A percentile compares a stretch with the other conserved stretches of the same genome.
phyloP scores from a whole-genome alignment of 2,329 filamentous ascomycete species.

The Chaetomiaceae sp. region DNA sequence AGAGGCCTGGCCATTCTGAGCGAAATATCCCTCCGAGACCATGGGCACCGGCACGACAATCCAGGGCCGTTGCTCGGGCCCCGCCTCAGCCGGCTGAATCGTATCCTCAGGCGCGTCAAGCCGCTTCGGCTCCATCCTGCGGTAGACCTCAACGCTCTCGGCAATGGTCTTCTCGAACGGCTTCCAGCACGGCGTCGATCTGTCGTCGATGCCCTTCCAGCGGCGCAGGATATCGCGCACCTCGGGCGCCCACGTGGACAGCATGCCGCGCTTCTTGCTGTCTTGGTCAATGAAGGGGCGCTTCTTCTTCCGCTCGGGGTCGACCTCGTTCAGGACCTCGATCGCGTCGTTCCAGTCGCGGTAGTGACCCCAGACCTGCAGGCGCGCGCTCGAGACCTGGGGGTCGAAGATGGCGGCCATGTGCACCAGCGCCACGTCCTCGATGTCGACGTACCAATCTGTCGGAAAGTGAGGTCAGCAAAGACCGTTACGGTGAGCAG shows the following conservation, averaged over 20 bases:
- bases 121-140: background rate
- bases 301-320: background rate
- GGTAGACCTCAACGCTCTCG: background rate
- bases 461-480: background rate
- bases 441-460: constrained; percentile 25
- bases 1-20: no score
- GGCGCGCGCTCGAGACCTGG: constrained; percentile 26
- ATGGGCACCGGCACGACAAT: no score
- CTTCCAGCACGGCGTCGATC: background rate
- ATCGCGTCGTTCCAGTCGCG: constrained; percentile 29
- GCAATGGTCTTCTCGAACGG: background rate
- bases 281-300: background rate
- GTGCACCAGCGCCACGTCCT: constrained; percentile 30
- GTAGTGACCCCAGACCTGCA: constrained; percentile 27
- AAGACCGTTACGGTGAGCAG: background rate
- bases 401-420: constrained; percentile 29
- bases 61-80: no score
- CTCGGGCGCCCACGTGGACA: background rate
- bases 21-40: no score
- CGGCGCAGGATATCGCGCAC: background rate
- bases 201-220: background rate
- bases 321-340: constrained; percentile 11
- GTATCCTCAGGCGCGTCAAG: no score
- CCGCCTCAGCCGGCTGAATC: no score
- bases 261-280: background rate